phyloP scores from a whole-genome alignment of 2,329 filamentous ascomycete species.

The Colletotrichum karsti region DNA sequence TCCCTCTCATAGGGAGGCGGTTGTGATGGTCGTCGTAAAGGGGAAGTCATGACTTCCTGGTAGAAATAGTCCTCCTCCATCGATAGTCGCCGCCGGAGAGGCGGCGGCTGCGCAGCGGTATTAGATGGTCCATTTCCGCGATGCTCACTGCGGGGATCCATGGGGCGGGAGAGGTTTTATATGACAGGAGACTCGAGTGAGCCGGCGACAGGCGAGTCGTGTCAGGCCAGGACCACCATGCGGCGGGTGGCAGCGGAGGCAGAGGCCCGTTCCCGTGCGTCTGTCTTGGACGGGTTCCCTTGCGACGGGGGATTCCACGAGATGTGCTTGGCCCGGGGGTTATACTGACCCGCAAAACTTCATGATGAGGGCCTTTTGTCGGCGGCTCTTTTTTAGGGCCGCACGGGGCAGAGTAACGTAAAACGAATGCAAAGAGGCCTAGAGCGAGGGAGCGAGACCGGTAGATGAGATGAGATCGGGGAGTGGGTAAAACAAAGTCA shows the following conservation, averaged over 20 bases:
- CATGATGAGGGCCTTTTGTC: constrained; percentile 31
- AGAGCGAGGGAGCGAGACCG: constrained; percentile 3
- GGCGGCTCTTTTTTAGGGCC: constrained; percentile 28
- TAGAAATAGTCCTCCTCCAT: constrained; percentile 65
- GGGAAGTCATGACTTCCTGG: constrained; percentile 58
- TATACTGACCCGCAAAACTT: constrained; percentile 30
- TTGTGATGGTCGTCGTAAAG: constrained; percentile 52
- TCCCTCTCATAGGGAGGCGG: constrained; percentile 55
- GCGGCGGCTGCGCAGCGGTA: constrained; percentile 44
- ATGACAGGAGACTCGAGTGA: constrained; percentile 16
- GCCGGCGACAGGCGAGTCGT: constrained; percentile 26
- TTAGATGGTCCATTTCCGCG: constrained; percentile 33
- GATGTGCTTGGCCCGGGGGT: constrained; percentile 28
- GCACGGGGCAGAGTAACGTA: constrained; percentile 30
- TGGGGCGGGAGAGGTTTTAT: constrained; percentile 32
- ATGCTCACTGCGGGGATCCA: constrained; percentile 34
- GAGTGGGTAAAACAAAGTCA: constrained; percentile 16
- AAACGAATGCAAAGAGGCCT: constrained; percentile 27
- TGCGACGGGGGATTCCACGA: constrained; percentile 24
- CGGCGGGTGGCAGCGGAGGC: constrained; percentile 26
- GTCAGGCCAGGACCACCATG: constrained; percentile 28
- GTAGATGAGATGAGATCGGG: constrained; percentile 30
- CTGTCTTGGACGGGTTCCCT: constrained; percentile 28
- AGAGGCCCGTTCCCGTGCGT: constrained; percentile 29
- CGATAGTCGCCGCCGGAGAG: constrained; percentile 55